A percentile compares a stretch with the other conserved stretches of the same genome.
Conservation (phyloP, 805 yeast species). For the Lachancea quebecensis region DNA sequence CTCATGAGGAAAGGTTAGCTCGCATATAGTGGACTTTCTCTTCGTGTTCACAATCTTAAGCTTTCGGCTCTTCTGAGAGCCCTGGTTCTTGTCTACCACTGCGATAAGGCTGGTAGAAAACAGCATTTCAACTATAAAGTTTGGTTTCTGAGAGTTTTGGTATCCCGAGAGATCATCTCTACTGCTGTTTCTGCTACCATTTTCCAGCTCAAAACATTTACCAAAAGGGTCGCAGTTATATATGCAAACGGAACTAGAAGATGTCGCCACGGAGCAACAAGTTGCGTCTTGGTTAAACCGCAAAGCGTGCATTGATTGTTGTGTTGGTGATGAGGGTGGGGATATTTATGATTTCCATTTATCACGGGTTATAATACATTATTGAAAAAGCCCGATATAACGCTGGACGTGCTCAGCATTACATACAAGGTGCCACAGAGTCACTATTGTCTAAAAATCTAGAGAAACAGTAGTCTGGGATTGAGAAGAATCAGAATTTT, state of each 20-base stretch:
- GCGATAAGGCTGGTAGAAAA: slow-evolving; percentile 84
- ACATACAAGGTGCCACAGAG: not conserved
- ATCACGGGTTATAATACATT: not conserved
- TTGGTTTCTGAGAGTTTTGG: slow-evolving; percentile 17
- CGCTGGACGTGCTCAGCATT: not conserved
- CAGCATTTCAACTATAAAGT: slow-evolving; percentile 71
- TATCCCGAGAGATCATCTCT: slow-evolving; percentile 3
- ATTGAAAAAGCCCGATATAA: slow-evolving; percentile 3
- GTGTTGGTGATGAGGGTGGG: too few species aligned
- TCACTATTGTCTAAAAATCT: slow-evolving; percentile 1
- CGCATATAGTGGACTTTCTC: slow-evolving; percentile 70
- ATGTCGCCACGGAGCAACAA: slow-evolving; percentile 69
- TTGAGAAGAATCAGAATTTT: not conserved
- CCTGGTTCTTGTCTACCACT: slow-evolving; percentile 66
- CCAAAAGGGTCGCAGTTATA: slow-evolving; percentile 88
- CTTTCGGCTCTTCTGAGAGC: slow-evolving; percentile 52
- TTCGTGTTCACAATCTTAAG: slow-evolving; percentile 65
- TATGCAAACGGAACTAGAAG: slow-evolving; percentile 57
- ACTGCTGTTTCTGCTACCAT: slow-evolving; percentile 9
- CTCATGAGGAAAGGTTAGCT: slow-evolving; percentile 74
- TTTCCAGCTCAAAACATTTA: slow-evolving; percentile 48
- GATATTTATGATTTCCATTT: not conserved
- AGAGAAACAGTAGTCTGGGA: slow-evolving; percentile 3
- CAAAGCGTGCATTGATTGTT: slow-evolving; percentile 37
- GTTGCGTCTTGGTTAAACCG: slow-evolving; percentile 85